These are phyloP conservation scores for Codiaeum variegatum DNA, from an alignment of 441 rosid species.

Conservation along the genomic window DNA sequence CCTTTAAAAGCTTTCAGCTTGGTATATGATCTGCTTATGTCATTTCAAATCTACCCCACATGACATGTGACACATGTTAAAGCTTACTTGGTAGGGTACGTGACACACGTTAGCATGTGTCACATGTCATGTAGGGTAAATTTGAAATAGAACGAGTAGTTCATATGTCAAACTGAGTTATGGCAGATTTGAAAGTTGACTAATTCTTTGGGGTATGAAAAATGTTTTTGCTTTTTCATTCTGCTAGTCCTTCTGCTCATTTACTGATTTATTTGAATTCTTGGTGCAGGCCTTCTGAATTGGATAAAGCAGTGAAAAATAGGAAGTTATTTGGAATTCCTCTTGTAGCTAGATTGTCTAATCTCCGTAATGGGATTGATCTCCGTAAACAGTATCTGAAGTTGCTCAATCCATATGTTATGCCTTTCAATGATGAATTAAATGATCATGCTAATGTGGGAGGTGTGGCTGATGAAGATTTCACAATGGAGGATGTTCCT, in stretches of 20 bases:
- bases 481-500: conserved; percentile 31
- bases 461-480: conserved; percentile 31
- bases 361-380: conserved; percentile 51
- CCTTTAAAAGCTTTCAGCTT: no score
- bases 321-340: conserved; percentile 58
- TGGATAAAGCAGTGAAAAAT: conserved; percentile 14
- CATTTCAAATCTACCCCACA: no score
- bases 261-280: not conserved
- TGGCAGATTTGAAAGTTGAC: no score
- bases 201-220: no score
- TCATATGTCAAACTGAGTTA: no score
- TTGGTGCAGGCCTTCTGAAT: conserved; percentile 24
- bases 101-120: no score
- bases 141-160: no score
- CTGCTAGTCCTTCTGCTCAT: conserved; percentile 9
- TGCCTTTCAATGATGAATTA: conserved; percentile 38
- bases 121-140: no score
- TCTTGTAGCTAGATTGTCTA: conserved; percentile 62
- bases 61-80: no score
- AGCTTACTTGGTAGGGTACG: no score
- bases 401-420: conserved; percentile 56
- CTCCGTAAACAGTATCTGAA: conserved; percentile 49
- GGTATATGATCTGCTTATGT: no score
- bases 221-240: not conserved
- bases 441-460: conserved; percentile 29